Evolutionary conservation across 2,329 filamentous ascomycete genomes (phyloP), one percentile per base, ranked within the genome.

Genomic region (Colletotrichum sp.): DNA sequence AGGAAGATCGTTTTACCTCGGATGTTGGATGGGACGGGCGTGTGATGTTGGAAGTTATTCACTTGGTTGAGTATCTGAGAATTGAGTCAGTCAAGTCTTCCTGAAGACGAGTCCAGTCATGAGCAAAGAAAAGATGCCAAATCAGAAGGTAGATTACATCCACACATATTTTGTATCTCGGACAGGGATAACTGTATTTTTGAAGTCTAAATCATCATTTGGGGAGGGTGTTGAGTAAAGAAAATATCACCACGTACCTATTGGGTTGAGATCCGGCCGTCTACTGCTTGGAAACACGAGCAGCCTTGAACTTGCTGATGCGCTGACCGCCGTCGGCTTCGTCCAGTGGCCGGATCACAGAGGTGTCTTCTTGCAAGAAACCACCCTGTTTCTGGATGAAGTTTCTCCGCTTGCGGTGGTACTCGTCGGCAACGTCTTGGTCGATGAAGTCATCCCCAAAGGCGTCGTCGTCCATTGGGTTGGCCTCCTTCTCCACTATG

Each of bases 351-450:
- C 94, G 90, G 63, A 92, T 91, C 21, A 91, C 90, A 68, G 91
- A 89, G 76, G 95, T 92, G 75, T 94, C 92, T 79, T 95, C 91
- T 73, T 92, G 90, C 80, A 94, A 86, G 83, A 98, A 98, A 5
- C 96, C 96, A 68, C 96, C 96, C 80, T 97, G 92, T 79, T 93
- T 91, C 79, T 95, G 92, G 70, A 98, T 96, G 85, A 98, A 93
- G 80, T 91, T 92, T 82, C 96, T 98, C 24, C 96, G 93, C 83
- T 95, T 89, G 60, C 92, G 92, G 83, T 98, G 94, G 84, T 98
- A 98, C 81, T 98, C 95, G 49, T 92, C 91, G 9, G 95, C 93
- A 16, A 98, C 92, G 83, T 98, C 94, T 77, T 95, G 92, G 69
- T 94, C 90, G 67, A 96, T 88, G 34, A 96, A 87, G 24, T 92